Evolutionary conservation across 2,329 filamentous ascomycete species (phyloP).

Genomic region (Rugonectria rugulosa): DNA sequence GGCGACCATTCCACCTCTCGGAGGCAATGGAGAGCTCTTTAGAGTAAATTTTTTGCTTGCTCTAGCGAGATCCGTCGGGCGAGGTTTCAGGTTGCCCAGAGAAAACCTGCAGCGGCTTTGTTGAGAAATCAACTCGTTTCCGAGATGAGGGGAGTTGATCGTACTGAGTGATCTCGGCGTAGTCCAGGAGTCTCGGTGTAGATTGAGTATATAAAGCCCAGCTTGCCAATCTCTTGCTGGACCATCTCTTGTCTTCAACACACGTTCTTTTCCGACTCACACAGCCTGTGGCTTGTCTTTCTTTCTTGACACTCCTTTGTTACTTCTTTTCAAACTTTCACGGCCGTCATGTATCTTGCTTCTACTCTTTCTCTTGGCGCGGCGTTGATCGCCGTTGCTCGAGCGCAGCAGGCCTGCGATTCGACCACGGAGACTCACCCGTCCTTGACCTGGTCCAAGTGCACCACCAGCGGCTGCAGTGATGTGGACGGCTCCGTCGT

Average conservation of each 20-base stretch:
- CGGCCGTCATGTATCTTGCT: slow-evolving; percentile 36
- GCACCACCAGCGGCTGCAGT: slow-evolving; percentile 59
- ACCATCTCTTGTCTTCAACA: not conserved
- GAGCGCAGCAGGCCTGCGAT: slow-evolving; percentile 59
- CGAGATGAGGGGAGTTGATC: not conserved
- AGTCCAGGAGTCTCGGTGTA: not conserved
- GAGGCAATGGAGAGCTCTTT: not conserved
- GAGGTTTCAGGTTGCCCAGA: not conserved
- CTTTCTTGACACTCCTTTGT: slow-evolving; percentile 11
- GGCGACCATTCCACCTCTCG: not conserved
- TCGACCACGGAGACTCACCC: slow-evolving; percentile 59
- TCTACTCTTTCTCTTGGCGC: slow-evolving; percentile 29
- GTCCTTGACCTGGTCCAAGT: slow-evolving; percentile 59
- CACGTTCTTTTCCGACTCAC: slow-evolving; percentile 14
- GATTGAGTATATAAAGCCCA: not conserved
- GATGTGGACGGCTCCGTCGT: slow-evolving; percentile 58
- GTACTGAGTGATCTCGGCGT: not conserved
- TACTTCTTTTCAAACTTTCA: slow-evolving; percentile 3
- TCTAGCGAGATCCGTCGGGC: slow-evolving; percentile 5
- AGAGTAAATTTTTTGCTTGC: not conserved
- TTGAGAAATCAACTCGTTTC: not conserved
- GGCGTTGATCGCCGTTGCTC: slow-evolving; percentile 35
- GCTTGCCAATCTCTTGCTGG: not conserved
- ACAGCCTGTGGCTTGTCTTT: slow-evolving; percentile 27
- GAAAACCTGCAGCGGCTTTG: not conserved